A percentile compares a stretch with the other conserved stretches of the same genome.
These are phyloP conservation scores for Dictyostelium citrinum DNA, from an alignment of 78 protist genomes.

Conservation along the genomic window DNA sequence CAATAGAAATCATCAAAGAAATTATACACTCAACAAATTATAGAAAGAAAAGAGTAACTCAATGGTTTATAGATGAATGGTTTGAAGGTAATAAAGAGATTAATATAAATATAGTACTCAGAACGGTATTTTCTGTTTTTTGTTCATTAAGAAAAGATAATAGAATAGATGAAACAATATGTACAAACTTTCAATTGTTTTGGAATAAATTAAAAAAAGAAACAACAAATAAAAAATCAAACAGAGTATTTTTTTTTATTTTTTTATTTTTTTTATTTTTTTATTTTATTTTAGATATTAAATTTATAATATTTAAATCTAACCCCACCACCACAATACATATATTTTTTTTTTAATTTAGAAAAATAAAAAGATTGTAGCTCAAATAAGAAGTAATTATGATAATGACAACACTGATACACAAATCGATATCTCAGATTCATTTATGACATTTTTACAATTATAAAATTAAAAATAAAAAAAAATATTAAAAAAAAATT, in stretches of 20 bases:
- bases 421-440: neutral
- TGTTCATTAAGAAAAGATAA: conserved; percentile 9
- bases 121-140: conserved; percentile 51
- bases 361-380: neutral
- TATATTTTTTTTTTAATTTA: neutral
- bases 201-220: conserved; percentile 26
- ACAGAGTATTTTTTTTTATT: neutral
- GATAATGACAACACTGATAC: neutral
- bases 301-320: neutral
- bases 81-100: neutral
- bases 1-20: neutral
- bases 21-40: neutral
- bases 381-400: neutral
- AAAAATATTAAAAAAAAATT: neutral
- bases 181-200: neutral
- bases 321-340: neutral
- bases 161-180: neutral
- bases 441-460: neutral
- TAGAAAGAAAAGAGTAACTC: neutral
- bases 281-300: too few relatives aligned
- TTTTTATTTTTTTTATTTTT: too few relatives aligned
- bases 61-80: conserved; percentile 40
- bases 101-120: neutral
- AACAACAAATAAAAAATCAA: neutral
- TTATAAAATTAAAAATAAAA: neutral